A percentile compares a stretch with the other conserved stretches of the same genome.
phyloP scores from a whole-genome alignment of 495 filamentous ascomycete genomes.

The Trichoderma parareesei region DNA sequence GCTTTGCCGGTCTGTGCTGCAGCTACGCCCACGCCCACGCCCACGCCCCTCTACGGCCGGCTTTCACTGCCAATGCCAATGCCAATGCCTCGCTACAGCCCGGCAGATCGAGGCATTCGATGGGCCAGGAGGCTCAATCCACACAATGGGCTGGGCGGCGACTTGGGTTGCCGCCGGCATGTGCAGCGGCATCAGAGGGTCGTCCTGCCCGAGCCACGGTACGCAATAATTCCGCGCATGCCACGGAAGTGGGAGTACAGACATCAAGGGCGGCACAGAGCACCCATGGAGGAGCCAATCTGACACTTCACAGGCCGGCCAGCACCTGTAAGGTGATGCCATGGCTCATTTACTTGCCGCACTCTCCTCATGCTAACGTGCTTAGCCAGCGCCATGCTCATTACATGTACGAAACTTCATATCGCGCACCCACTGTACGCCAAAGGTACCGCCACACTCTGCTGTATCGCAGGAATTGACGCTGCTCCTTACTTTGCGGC shows the following conservation, averaged over 20 bases:
- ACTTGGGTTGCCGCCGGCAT: neutral
- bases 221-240: neutral
- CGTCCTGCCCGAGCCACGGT: neutral
- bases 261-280: no score
- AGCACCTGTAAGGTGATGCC: neutral
- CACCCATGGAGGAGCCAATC: neutral
- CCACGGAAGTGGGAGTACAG: no score
- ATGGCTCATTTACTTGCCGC: neutral
- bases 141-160: neutral
- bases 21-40: neutral
- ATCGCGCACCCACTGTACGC: neutral
- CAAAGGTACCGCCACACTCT: neutral
- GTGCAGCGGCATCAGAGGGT: neutral
- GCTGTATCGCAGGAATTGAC: neutral
- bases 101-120: conserved; percentile 8
- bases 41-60: no score
- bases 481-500: neutral
- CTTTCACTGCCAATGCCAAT: neutral
- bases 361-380: neutral
- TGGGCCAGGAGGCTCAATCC: neutral
- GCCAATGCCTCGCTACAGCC: neutral
- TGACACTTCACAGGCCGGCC: neutral
- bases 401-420: neutral
- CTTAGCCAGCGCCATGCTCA: neutral
- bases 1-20: neutral